phyloP scores from a whole-genome alignment of 2,329 filamentous ascomycete genomes.

The Pseudopithomyces chartarum region DNA sequence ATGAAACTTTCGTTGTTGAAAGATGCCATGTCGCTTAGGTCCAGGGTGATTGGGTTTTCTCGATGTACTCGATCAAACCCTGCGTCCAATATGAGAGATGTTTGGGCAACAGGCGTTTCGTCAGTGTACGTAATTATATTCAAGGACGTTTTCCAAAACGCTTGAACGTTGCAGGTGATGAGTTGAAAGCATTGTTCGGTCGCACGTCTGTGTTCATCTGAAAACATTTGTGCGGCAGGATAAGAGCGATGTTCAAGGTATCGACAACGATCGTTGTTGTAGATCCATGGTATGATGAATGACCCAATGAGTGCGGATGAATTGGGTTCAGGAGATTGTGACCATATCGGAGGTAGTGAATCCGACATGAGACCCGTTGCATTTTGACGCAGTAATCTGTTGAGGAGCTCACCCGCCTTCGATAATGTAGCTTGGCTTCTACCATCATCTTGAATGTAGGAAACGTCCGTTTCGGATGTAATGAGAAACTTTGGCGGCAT shows the following conservation, averaged over 20 bases:
- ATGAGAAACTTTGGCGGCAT: background rate
- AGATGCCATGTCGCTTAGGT: background rate
- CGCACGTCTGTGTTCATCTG: background rate
- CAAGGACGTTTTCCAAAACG: background rate
- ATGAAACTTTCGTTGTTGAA: background rate
- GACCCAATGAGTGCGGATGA: background rate
- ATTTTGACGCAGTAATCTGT: background rate
- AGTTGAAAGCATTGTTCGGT: background rate
- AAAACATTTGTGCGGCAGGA: background rate
- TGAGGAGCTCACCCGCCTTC: background rate
- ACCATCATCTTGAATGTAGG: background rate
- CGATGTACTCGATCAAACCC: background rate
- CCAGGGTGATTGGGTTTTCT: background rate
- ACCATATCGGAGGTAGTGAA: conserved; percentile 4
- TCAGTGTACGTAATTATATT: background rate
- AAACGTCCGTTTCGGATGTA: background rate
- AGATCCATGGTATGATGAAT: background rate
- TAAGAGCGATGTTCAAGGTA: background rate
- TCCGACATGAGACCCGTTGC: background rate
- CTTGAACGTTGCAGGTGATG: background rate
- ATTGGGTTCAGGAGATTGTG: background rate
- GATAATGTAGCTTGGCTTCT: background rate
- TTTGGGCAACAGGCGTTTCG: background rate
- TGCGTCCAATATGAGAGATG: background rate
- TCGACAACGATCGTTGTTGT: background rate